phyloP scores from a whole-genome alignment of 495 filamentous ascomycete species.

The Talaromyces thailandensis region DNA sequence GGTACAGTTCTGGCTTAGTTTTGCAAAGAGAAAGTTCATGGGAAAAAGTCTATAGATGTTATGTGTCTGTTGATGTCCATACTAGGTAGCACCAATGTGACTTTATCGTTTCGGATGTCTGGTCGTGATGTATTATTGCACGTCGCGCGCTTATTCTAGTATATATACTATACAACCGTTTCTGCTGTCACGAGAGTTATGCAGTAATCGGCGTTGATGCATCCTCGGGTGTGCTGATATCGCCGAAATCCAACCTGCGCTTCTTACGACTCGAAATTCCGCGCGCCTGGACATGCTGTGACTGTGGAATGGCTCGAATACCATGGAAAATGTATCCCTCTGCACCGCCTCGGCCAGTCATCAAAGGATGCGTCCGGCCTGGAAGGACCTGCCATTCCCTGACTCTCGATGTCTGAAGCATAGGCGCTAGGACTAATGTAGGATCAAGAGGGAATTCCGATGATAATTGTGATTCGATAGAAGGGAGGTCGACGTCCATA shows the following conservation, averaged over 20 bases:
- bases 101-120: background rate
- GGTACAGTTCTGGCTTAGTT: constrained; percentile 88
- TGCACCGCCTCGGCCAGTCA: constrained; percentile 79
- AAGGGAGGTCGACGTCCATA: constrained; percentile 19
- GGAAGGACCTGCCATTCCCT: constrained; percentile 86
- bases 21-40: constrained; percentile 98
- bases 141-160: background rate
- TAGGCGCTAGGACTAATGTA: constrained; percentile 66
- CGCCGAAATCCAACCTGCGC: constrained; percentile 25
- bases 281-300: constrained; percentile 70
- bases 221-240: constrained; percentile 13
- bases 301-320: constrained; percentile 66
- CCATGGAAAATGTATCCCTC: constrained; percentile 88
- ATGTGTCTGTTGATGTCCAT: constrained; percentile 1
- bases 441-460: constrained; percentile 79
- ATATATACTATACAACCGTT: background rate
- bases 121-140: background rate
- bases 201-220: constrained; percentile 9
- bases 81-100: constrained; percentile 6
- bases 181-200: background rate
- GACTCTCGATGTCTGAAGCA: constrained; percentile 66
- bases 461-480: constrained; percentile 42
- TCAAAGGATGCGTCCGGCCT: constrained; percentile 84
- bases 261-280: constrained; percentile 61
- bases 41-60: constrained; percentile 67